Evolutionary conservation across 331 rosid genomes (phyloP).

Genomic region (Saraca asoca): DNA sequence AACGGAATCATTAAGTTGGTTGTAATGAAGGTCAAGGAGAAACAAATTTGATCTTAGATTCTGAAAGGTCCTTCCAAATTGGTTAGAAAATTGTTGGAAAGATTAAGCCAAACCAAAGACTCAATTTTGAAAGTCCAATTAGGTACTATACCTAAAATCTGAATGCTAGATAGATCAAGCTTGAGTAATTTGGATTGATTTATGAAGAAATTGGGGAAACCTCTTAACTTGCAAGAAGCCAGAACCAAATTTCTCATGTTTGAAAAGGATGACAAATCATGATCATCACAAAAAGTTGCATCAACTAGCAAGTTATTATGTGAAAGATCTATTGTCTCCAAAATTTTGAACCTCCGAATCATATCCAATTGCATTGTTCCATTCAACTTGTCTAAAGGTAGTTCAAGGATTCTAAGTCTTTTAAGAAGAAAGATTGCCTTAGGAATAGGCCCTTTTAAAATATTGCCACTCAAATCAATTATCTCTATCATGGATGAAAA

Average conservation of each 20-base stretch:
- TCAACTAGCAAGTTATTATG: slow-evolving; percentile 12
- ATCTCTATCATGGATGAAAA: slow-evolving; percentile 11
- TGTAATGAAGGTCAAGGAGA: slow-evolving; percentile 21
- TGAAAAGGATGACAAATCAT: slow-evolving; percentile 18
- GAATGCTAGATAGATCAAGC: slow-evolving; percentile 26
- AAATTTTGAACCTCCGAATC: slow-evolving; percentile 3
- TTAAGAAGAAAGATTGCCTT: background rate
- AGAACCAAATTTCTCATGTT: background rate
- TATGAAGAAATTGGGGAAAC: slow-evolving; percentile 30
- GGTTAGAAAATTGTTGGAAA: slow-evolving; percentile 18
- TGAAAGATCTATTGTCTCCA: slow-evolving; percentile 34
- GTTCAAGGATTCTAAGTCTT: slow-evolving; percentile 16
- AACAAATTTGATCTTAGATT: background rate
- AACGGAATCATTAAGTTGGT: slow-evolving; percentile 7
- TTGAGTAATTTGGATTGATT: background rate
- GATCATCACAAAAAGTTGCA: background rate
- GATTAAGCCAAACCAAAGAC: background rate
- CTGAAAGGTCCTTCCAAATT: background rate
- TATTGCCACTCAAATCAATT: slow-evolving; percentile 35
- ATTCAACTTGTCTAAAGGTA: slow-evolving; percentile 28
- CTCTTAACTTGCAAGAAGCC: slow-evolving; percentile 29
- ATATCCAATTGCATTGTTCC: background rate
- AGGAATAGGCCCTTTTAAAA: slow-evolving; percentile 40
- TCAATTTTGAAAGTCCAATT: slow-evolving; percentile 26
- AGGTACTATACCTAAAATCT: slow-evolving; percentile 30